phyloP scores from a whole-genome alignment of 768 basidiomycete species.

The Dioszegia aurantiaca region DNA sequence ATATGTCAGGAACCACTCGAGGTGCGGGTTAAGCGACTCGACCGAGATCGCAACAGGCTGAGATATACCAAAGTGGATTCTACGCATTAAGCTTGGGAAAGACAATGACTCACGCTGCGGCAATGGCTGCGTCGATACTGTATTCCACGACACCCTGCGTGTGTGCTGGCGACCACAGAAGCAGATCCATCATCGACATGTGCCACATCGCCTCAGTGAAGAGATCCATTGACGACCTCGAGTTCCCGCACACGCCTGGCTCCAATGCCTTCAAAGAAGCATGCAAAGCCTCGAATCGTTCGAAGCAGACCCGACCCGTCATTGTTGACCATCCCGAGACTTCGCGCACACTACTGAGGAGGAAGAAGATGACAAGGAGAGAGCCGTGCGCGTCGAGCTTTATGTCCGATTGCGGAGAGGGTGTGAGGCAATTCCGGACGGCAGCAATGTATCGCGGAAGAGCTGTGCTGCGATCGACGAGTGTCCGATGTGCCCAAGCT shows the following conservation, averaged over 20 bases:
- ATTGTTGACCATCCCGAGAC: conserved; percentile 42
- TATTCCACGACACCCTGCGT: conserved; percentile 38
- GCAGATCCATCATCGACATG: conserved; percentile 36
- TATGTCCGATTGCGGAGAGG: background rate
- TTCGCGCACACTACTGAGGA: conserved; percentile 32
- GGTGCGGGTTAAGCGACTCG: conserved; percentile 23
- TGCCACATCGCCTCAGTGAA: conserved; percentile 29
- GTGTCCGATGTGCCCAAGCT: conserved; percentile 31
- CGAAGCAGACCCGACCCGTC: conserved; percentile 32
- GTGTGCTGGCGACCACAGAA: conserved; percentile 37
- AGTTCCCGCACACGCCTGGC: conserved; percentile 1
- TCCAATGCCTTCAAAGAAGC: conserved; percentile 11
- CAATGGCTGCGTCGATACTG: conserved; percentile 38
- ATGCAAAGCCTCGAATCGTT: conserved; percentile 33
- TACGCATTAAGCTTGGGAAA: background rate
- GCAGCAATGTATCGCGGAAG: conserved; percentile 21
- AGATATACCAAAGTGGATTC: background rate
- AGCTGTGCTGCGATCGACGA: conserved; percentile 2
- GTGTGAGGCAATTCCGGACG: conserved; percentile 17
- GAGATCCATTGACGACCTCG: background rate
- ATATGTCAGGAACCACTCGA: conserved; percentile 32
- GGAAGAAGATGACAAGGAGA: conserved; percentile 29
- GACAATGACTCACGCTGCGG: conserved; percentile 42
- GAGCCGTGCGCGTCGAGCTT: conserved; percentile 14
- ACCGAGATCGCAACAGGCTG: conserved; percentile 15